phyloP scores from a whole-genome alignment of 1,284 basidiomycete genomes.

The Papiliotrema nemorosa region DNA sequence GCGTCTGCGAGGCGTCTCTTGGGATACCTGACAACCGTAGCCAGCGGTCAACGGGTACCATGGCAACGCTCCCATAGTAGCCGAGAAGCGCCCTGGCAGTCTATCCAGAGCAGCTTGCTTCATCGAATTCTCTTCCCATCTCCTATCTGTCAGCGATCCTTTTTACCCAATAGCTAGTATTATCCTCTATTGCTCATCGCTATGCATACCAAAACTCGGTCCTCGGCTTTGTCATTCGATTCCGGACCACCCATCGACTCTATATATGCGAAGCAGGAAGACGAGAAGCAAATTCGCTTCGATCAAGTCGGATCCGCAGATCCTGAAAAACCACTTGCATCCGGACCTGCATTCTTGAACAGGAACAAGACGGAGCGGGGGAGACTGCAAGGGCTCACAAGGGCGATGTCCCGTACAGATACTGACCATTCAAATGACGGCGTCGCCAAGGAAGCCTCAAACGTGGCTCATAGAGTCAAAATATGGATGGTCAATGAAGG shows the following conservation, averaged over 20 bases:
- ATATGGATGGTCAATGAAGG: slow-evolving; percentile 89
- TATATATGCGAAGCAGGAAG: too few relatives aligned
- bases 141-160: too few relatives aligned
- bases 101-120: too few relatives aligned
- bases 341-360: slow-evolving; percentile 54
- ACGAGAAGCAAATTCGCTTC: too few relatives aligned
- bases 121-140: too few relatives aligned
- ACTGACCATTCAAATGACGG: not conserved
- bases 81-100: too few relatives aligned
- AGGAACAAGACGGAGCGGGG: slow-evolving; percentile 74
- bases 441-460: slow-evolving; percentile 20
- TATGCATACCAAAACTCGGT: not conserved
- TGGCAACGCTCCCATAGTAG: too few relatives aligned
- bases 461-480: slow-evolving; percentile 54
- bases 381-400: slow-evolving; percentile 70
- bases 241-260: not conserved
- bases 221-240: slow-evolving; percentile 2
- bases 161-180: too few relatives aligned
- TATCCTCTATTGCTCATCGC: too few relatives aligned
- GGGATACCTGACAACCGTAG: too few relatives aligned
- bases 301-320: not conserved
- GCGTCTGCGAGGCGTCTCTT: too few relatives aligned
- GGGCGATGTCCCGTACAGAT: slow-evolving; percentile 40
- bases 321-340: slow-evolving; percentile 1
- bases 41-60: too few relatives aligned